phyloP scores from a whole-genome alignment of 2,329 filamentous ascomycete genomes.

The Trichoderma pleuroti region DNA sequence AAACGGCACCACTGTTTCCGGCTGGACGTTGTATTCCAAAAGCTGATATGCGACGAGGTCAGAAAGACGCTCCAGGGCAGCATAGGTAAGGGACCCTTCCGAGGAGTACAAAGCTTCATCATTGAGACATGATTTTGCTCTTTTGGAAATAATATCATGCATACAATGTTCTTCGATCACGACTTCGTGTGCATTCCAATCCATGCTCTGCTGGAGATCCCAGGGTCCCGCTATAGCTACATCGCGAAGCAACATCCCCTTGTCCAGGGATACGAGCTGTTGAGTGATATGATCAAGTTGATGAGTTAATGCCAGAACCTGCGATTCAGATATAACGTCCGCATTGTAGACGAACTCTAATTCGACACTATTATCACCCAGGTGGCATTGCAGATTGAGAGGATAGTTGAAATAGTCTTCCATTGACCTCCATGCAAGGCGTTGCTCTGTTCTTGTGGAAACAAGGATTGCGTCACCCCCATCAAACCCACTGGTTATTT shows the following conservation, averaged over 20 bases:
- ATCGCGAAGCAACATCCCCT: not conserved
- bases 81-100: constrained; percentile 2
- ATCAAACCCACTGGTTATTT: not conserved
- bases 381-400: not conserved
- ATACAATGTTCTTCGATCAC: not conserved
- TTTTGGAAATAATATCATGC: not conserved
- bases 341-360: not conserved
- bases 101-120: constrained; percentile 1
- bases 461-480: not conserved
- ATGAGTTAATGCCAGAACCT: not conserved
- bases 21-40: not conserved
- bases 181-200: not conserved
- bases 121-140: not conserved
- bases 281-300: constrained; percentile 2
- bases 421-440: not conserved
- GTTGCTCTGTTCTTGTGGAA: not conserved
- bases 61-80: not conserved
- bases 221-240: not conserved
- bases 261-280: not conserved
- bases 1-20: not conserved
- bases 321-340: not conserved
- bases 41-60: constrained; percentile 2
- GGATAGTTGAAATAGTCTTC: constrained; percentile 13
- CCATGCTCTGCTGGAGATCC: constrained; percentile 4
- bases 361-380: not conserved